These are phyloP conservation scores for Maudiozyma serrabonitensis DNA, from an alignment of 805 yeast species.

Conservation along the genomic window DNA sequence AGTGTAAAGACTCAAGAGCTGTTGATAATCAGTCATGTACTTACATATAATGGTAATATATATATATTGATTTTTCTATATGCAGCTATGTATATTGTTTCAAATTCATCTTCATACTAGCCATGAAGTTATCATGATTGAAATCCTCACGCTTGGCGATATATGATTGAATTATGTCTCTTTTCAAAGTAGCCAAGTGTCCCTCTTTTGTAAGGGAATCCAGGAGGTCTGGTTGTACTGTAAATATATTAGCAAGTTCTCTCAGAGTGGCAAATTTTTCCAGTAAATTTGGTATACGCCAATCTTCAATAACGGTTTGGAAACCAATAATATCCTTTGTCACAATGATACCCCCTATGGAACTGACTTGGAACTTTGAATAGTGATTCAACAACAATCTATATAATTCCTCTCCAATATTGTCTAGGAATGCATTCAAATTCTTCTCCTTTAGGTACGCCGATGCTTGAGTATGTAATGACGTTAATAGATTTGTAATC, in stretches of 20 bases:
- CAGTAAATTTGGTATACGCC: constrained; percentile 52
- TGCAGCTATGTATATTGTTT: constrained; percentile 8
- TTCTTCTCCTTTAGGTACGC: constrained; percentile 38
- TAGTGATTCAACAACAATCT: constrained; percentile 59
- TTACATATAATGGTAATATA: not conserved
- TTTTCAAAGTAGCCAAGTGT: constrained; percentile 56
- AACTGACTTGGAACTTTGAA: constrained; percentile 63
- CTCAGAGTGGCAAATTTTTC: constrained; percentile 61
- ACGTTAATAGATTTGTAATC: constrained; percentile 41
- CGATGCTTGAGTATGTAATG: constrained; percentile 27
- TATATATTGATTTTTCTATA: not conserved
- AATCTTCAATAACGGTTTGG: constrained; percentile 56
- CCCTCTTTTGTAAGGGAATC: constrained; percentile 77
- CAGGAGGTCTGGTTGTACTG: constrained; percentile 73
- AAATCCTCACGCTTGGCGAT: constrained; percentile 64
- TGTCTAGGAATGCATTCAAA: constrained; percentile 39
- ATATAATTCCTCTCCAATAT: constrained; percentile 50
- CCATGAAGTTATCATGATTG: constrained; percentile 32
- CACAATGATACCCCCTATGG: constrained; percentile 72
- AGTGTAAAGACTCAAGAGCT: too few relatives aligned
- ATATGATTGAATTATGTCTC: constrained; percentile 52
- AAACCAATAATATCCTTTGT: constrained; percentile 77
- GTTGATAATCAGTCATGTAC: too few relatives aligned
- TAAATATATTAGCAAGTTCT: constrained; percentile 75
- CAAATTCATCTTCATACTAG: constrained; percentile 18